Evolutionary conservation across 768 basidiomycete species (phyloP).

Genomic region (Cytidiella melzeri): DNA sequence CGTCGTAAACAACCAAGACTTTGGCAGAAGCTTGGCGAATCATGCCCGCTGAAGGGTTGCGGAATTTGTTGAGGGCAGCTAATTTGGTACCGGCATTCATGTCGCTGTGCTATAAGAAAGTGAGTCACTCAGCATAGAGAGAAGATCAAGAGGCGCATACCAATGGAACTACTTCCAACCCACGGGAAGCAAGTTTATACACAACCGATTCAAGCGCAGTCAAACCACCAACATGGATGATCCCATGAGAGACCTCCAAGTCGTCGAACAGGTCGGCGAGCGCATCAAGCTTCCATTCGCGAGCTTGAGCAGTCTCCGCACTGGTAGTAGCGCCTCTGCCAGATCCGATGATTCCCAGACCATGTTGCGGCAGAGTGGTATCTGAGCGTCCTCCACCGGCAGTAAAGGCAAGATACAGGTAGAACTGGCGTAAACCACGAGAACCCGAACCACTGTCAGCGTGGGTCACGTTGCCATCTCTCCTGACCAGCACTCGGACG

Average conservation of each 20-base stretch:
- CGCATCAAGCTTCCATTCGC: constrained; percentile 94
- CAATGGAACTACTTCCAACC: constrained; percentile 82
- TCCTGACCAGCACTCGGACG: constrained; percentile 92
- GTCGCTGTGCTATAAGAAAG: constrained; percentile 67
- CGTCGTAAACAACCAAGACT: constrained; percentile 89
- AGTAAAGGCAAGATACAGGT: constrained; percentile 93
- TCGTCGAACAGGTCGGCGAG: constrained; percentile 88
- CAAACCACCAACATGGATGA: constrained; percentile 87
- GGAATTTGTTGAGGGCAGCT: constrained; percentile 81
- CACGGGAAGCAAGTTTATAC: constrained; percentile 81
- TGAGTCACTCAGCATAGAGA: constrained; percentile 9
- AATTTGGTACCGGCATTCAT: constrained; percentile 82
- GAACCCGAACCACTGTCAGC: constrained; percentile 67
- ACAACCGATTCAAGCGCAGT: constrained; percentile 82
- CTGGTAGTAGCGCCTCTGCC: constrained; percentile 69
- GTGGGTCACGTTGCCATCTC: constrained; percentile 77
- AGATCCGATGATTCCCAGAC: constrained; percentile 88
- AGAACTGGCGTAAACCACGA: constrained; percentile 89
- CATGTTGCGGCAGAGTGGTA: constrained; percentile 33
- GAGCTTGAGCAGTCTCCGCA: constrained; percentile 78
- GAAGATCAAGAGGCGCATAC: constrained; percentile 40
- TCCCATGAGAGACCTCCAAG: constrained; percentile 70
- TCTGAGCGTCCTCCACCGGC: constrained; percentile 67
- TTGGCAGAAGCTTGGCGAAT: constrained; percentile 64
- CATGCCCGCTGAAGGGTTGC: constrained; percentile 47